Evolutionary conservation across 768 basidiomycete species (phyloP).

Genomic region (Mycena galericulata): DNA sequence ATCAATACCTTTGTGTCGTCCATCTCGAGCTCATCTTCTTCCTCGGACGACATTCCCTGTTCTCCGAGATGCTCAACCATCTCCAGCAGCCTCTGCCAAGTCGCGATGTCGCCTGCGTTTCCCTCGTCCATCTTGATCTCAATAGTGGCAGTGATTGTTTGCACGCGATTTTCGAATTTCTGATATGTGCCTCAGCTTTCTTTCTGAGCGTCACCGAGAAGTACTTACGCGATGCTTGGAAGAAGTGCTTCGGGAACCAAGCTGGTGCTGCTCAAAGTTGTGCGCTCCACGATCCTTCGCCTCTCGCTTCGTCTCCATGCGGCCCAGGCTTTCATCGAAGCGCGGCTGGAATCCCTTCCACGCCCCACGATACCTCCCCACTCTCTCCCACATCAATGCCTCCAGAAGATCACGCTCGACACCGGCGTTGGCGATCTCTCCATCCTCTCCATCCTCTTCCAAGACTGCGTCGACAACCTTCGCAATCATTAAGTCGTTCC

Average conservation of each 20-base stretch:
- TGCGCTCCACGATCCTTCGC: conserved; percentile 20
- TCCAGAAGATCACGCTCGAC: conserved; percentile 25
- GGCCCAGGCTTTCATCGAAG: conserved; percentile 8
- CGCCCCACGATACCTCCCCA: background rate
- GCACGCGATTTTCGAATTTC: conserved; percentile 20
- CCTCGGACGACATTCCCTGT: conserved; percentile 33
- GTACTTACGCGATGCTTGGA: conserved; percentile 27
- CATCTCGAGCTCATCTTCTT: conserved; percentile 25
- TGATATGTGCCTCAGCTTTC: conserved; percentile 1
- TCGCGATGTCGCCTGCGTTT: conserved; percentile 9
- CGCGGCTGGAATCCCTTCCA: conserved; percentile 31
- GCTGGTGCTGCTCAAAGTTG: conserved; percentile 18
- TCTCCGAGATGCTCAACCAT: conserved; percentile 24
- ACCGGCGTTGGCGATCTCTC: conserved; percentile 2
- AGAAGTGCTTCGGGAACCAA: conserved; percentile 9
- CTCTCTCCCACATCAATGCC: conserved; percentile 13
- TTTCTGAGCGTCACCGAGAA: background rate
- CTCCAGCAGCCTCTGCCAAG: conserved; percentile 29
- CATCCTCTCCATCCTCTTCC: conserved; percentile 14
- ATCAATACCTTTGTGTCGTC: conserved; percentile 1
- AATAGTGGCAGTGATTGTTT: conserved; percentile 14
- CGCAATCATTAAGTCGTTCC: conserved; percentile 25
- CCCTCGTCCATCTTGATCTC: conserved; percentile 18
- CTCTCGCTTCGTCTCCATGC: conserved; percentile 26
- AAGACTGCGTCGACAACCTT: conserved; percentile 23